Evolutionary conservation across 768 basidiomycete genomes (phyloP), one percentile per base, ranked within the genome.

Genomic region (Wakefieldia striispora): DNA sequence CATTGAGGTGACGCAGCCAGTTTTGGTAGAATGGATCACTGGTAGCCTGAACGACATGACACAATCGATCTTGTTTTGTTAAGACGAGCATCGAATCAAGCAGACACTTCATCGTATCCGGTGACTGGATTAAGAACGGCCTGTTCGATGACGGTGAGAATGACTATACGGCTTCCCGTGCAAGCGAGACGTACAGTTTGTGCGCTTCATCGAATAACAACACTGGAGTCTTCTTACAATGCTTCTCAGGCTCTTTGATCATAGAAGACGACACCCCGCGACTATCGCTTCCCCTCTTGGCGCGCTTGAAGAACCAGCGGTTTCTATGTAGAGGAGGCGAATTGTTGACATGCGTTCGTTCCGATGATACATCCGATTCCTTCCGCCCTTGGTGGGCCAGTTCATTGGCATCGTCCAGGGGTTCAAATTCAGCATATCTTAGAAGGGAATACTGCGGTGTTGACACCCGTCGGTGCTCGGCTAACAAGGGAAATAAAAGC

Each of bases 161-260:
- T 43, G 33, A 26, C 6, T 17, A 24, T 11, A 23, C 35, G 21
- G 44, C 9, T 16, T 40, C 3, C 36, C 26, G 17, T 42, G 8
- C 13, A 47, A 47, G 46, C 6, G 34, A 29, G 26, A 55, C 82
- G 31, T 64, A 89, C 84, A 91, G 68, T 65, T 86, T 88, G 62
- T 93, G 91, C 2, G 89, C 88, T 64, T 93, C 91, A 54, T 93
- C 91, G 52, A 93, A 81, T 63, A 92, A 87, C 49, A 92, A 77
- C 12, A 88, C 86, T 1, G 88, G 88, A 62, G 86, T 80, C 68
- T 81, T 85, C 74, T 91, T 92, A 50, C 53, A 37, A 12, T 67
- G 70, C 49, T 69, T 74, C 47, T 67, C 73, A 16, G 62, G 53
- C 5, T 65, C 65, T 47, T 65, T 67, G 44, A 63, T 50, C 45